A percentile compares a stretch with the other conserved stretches of the same genome.
phyloP scores from a whole-genome alignment of 2,329 filamentous ascomycete species.

The Fusarium chlamydosporum region DNA sequence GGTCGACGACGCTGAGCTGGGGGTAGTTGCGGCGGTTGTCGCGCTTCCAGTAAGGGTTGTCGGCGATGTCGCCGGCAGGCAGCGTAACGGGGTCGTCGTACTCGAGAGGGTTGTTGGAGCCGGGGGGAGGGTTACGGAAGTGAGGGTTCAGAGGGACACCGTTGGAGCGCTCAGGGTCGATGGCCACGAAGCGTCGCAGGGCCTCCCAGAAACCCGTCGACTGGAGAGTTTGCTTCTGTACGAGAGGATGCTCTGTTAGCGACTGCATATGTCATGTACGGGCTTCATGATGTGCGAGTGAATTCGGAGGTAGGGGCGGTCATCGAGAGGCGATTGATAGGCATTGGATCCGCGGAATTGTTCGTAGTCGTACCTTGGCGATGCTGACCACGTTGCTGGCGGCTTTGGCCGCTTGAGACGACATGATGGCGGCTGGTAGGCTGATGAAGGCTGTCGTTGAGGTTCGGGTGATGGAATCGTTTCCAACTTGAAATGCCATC shows the following conservation, averaged over 20 bases:
- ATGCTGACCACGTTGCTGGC: slow-evolving; percentile 69
- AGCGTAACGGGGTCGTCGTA: slow-evolving; percentile 70
- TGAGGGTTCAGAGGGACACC: slow-evolving; percentile 94
- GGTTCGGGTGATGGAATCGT: slow-evolving; percentile 48
- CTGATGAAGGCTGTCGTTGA: slow-evolving; percentile 46
- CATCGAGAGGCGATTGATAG: slow-evolving; percentile 39
- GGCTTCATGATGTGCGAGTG: slow-evolving; percentile 34
- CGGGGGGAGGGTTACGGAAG: slow-evolving; percentile 83
- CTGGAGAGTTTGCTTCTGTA: slow-evolving; percentile 95
- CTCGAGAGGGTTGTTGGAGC: slow-evolving; percentile 57
- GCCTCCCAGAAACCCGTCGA: slow-evolving; percentile 89
- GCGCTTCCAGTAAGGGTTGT: slow-evolving; percentile 81
- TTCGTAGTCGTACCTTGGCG: slow-evolving; percentile 65
- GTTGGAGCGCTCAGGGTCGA: slow-evolving; percentile 90
- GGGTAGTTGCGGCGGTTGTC: slow-evolving; percentile 88
- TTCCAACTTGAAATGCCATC: slow-evolving; percentile 51
- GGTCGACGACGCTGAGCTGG: slow-evolving; percentile 81
- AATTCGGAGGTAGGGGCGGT: slow-evolving; percentile 31
- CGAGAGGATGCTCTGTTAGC: slow-evolving; percentile 42
- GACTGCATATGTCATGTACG: slow-evolving; percentile 4
- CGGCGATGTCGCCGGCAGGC: slow-evolving; percentile 62
- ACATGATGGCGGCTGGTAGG: slow-evolving; percentile 64
- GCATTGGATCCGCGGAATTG: slow-evolving; percentile 27
- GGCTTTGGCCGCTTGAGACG: slow-evolving; percentile 71
- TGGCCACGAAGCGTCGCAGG: slow-evolving; percentile 81